Conservation (phyloP, 441 rosid species). For the Populus trichocarpa region DNA sequence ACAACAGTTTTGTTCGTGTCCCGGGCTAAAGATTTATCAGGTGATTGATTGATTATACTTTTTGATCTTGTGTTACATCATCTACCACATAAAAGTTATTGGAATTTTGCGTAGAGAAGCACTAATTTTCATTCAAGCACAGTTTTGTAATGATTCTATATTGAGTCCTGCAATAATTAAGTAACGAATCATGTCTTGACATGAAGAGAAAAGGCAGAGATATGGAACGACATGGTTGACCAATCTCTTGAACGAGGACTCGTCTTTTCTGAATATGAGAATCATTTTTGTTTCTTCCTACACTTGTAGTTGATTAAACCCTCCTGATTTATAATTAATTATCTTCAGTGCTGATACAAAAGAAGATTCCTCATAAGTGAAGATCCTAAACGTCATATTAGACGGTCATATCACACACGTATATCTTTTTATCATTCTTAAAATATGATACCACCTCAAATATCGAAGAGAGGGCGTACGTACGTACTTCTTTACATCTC, state of each 20-base stretch:
- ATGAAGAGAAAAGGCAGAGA: background rate
- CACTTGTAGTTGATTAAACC: background rate
- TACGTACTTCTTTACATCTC: background rate
- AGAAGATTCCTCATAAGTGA: background rate
- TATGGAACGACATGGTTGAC: slow-evolving; percentile 4
- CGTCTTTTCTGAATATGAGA: background rate
- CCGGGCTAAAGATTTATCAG: background rate
- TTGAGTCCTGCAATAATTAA: slow-evolving; percentile 2
- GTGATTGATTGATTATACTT: slow-evolving; percentile 7
- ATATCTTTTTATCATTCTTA: background rate
- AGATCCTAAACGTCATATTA: background rate
- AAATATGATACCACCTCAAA: background rate
- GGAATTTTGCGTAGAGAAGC: slow-evolving; percentile 32
- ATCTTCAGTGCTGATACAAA: background rate
- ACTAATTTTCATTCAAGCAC: slow-evolving; percentile 17
- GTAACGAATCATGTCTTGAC: background rate
- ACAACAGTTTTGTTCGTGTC: background rate
- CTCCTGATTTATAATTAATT: background rate
- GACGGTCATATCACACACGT: background rate
- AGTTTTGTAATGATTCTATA: background rate
- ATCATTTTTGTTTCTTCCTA: slow-evolving; percentile 3
- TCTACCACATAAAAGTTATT: slow-evolving; percentile 10
- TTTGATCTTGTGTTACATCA: slow-evolving; percentile 7
- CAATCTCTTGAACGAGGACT: background rate
- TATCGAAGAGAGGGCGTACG: background rate